phyloP scores from a whole-genome alignment of 2,329 filamentous ascomycete genomes.

The Simplicillium sp. region DNA sequence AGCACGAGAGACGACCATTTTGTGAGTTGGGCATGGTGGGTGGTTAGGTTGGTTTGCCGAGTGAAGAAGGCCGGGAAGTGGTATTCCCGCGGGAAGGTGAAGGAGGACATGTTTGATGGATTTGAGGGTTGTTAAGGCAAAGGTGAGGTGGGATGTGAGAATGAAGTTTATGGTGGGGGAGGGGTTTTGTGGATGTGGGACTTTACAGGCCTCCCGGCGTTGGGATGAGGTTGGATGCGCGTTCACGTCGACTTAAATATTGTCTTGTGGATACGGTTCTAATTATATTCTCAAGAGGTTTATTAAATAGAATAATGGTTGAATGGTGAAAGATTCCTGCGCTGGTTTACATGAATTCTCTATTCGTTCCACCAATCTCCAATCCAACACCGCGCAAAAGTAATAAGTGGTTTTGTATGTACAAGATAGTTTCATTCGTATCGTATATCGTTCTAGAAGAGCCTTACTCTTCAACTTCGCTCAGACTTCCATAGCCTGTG shows the following conservation, averaged over 20 bases:
- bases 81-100: constrained; percentile 56
- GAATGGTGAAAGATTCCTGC: constrained; percentile 11
- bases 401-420: not conserved
- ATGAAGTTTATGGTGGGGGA: not conserved
- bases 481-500: constrained; percentile 50
- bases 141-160: not conserved
- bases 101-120: constrained; percentile 18
- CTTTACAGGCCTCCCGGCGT: not conserved
- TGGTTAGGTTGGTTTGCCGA: constrained; percentile 64
- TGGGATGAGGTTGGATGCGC: constrained; percentile 1
- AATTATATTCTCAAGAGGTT: too few relatives aligned
- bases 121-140: constrained; percentile 1
- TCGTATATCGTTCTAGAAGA: not conserved
- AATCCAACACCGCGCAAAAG: not conserved
- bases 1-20: constrained; percentile 87
- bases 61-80: constrained; percentile 81
- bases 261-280: too few relatives aligned
- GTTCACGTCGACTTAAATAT: not conserved
- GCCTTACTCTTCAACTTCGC: constrained; percentile 31
- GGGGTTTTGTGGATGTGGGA: not conserved
- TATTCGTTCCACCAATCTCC: not conserved
- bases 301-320: too few relatives aligned
- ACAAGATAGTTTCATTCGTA: too few relatives aligned
- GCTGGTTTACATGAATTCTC: constrained; percentile 2
- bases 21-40: constrained; percentile 63